Evolutionary conservation across 2,329 filamentous ascomycete genomes (phyloP).

Genomic region (Beauveria caledonica): DNA sequence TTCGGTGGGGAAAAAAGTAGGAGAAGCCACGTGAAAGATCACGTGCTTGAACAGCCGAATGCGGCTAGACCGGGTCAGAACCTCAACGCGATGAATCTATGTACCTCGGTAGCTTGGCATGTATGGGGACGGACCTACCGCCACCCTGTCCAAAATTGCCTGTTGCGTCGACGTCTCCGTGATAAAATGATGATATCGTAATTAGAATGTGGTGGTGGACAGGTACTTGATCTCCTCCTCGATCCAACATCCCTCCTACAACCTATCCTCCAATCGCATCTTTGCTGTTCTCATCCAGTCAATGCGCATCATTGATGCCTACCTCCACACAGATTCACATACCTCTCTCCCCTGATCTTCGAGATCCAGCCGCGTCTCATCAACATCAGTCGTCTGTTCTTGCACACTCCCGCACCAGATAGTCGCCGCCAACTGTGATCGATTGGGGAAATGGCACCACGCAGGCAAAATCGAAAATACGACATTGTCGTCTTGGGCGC

Average conservation of each 20-base stretch:
- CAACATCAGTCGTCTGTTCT: not conserved
- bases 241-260: not conserved
- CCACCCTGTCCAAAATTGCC: not conserved
- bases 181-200: not conserved
- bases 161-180: slow-evolving; percentile 1
- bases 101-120: not conserved
- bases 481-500: slow-evolving; percentile 51
- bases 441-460: slow-evolving; percentile 33
- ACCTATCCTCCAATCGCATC: not conserved
- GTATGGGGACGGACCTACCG: not conserved
- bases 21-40: slow-evolving; percentile 2
- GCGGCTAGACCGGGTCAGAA: not conserved
- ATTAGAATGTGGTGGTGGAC: not conserved
- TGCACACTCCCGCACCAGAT: not conserved
- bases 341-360: slow-evolving; percentile 2
- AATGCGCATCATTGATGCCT: not conserved
- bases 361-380: not conserved
- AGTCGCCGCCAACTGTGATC: not conserved
- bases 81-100: not conserved
- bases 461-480: slow-evolving; percentile 45
- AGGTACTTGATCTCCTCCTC: not conserved
- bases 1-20: not conserved
- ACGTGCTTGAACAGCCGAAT: not conserved
- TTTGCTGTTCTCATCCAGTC: not conserved
- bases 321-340: not conserved